Conservation (phyloP, 257 asterid species). For the Solanum virginianum region DNA sequence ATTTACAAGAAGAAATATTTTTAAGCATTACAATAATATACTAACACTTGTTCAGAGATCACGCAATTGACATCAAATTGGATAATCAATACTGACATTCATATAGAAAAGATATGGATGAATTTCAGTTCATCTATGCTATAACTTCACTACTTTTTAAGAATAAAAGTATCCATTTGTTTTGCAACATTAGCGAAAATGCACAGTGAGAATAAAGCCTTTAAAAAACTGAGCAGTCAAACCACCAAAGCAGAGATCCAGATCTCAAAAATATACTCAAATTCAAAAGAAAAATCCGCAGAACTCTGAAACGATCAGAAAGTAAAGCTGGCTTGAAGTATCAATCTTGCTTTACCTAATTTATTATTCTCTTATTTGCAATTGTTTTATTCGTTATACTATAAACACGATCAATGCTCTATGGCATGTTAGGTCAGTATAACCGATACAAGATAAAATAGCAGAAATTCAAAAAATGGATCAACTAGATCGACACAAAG, state of each 20-base stretch:
- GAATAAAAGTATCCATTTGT: not conserved
- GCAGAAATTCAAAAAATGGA: not conserved
- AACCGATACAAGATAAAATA: not conserved
- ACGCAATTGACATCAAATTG: not conserved
- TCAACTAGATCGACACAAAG: not conserved
- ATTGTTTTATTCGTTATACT: not conserved
- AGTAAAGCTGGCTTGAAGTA: not conserved
- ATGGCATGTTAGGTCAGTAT: not conserved
- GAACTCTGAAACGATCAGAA: not conserved
- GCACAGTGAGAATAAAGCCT: not conserved
- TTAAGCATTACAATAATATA: too few relatives aligned
- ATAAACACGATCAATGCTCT: not conserved
- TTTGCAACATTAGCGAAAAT: not conserved
- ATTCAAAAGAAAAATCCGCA: not conserved
- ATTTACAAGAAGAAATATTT: too few relatives aligned
- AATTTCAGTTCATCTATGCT: not conserved
- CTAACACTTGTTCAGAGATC: not conserved
- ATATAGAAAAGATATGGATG: not conserved
- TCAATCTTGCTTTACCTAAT: not conserved
- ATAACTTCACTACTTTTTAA: not conserved
- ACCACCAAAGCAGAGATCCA: not conserved
- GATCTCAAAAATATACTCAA: not conserved
- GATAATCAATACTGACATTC: not conserved
- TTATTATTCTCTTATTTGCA: not conserved
- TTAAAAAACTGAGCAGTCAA: not conserved